These are phyloP conservation scores for Paecilomyces dactylethromorphus DNA, from an alignment of 2,329 filamentous ascomycete genomes.

Conservation along the genomic window DNA sequence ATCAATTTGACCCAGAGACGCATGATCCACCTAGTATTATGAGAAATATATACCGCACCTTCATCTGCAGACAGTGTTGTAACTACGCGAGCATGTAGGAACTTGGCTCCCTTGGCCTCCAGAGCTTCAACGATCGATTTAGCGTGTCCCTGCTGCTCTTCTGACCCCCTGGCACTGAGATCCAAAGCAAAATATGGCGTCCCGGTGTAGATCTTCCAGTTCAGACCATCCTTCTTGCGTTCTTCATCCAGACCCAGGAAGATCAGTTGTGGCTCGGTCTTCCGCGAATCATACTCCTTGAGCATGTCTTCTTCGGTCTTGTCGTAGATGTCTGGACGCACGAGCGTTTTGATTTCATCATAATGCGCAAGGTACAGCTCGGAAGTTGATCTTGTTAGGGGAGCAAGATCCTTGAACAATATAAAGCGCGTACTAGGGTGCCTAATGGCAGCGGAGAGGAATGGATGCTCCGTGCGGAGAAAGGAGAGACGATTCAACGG, in stretches of 20 bases:
- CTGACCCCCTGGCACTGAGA: constrained; percentile 51
- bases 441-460: constrained; percentile 42
- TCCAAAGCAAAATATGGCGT: constrained; percentile 86
- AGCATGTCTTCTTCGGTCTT: constrained; percentile 67
- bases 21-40: neutral
- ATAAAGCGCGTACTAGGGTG: constrained; percentile 57
- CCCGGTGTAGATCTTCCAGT: constrained; percentile 61
- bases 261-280: constrained; percentile 63
- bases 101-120: constrained; percentile 56
- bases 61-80: constrained; percentile 55
- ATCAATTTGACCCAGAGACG: neutral
- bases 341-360: constrained; percentile 62
- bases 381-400: constrained; percentile 56
- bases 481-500: constrained; percentile 46
- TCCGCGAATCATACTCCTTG: constrained; percentile 64
- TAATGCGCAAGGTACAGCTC: constrained; percentile 63
- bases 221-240: constrained; percentile 33
- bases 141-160: constrained; percentile 51
- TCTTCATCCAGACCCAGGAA: constrained; percentile 79
- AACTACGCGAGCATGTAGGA: constrained; percentile 60
- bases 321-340: constrained; percentile 65
- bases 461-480: constrained; percentile 40
- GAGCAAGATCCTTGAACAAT: constrained; percentile 70
- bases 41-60: constrained; percentile 36
- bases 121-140: constrained; percentile 53